Evolutionary conservation across 768 basidiomycete genomes (phyloP), one percentile per base, ranked within the genome.

Genomic region (Daedaleopsis nitida): DNA sequence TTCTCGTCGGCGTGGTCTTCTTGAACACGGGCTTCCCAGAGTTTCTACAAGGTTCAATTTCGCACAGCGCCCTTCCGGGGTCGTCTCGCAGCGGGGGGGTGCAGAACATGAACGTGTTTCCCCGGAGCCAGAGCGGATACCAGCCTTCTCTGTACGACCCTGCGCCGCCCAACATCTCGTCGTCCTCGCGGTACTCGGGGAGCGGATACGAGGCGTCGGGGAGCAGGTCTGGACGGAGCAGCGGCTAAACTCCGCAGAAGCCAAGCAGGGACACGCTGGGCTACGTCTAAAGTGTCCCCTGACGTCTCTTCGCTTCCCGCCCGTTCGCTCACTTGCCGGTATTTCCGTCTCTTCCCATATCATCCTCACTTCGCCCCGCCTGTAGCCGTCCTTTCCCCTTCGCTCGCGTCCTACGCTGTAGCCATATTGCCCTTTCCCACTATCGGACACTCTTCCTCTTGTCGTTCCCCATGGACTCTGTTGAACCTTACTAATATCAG

Each of bases 1-100:
- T 72, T 39, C 67, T 72, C 62, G 70, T 69, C 48, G 70, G 67
- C 38, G 64, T 68, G 35, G 65, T 70, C 54, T 68, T 70, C 62
- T 24, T 70, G 35, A 60, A 64, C 45, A 50, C 65, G 34, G 56
- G 54, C 55, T 69, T 72, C 55, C 70, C 70, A 44, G 69, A 70
- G 16, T 69, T 70, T 54, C 51, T 64, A 12, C 17, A 52, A 24
- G 55, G 55, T n/a, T 44, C 50, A 23, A 55, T 50, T 34, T 52
- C 50, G 43, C 42, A 50, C 16, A 51, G 17, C 43, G 45, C 49
- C 13, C 47, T 61, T 17, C 49, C 42, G 17, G 55, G 51, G 24
- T 48, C 57, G 12, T 21, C n/a, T 23, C 50, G 43, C 23, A 19
- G 13, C 34, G 47, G 64, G 23, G 2, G 27, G 21, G 42, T 58